Evolutionary conservation across 352 stramenopile genomes (phyloP), one percentile per base, ranked within the genome.

Genomic region (Phytophthora podocarpi): DNA sequence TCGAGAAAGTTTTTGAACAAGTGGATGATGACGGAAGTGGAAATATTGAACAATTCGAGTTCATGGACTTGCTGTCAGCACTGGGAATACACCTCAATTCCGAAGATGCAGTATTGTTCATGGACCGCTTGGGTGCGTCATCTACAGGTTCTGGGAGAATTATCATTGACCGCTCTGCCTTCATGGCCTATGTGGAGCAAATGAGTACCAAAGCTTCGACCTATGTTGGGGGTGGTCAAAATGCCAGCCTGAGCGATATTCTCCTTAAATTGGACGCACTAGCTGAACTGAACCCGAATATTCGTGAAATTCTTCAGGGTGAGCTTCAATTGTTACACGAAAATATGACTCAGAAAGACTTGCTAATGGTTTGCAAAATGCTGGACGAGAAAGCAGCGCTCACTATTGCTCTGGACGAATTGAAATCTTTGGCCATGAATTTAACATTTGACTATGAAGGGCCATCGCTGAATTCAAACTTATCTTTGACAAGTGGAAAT

Each of bases 1-100:
- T 10, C 5, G 58, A 83, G 5, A 72, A 80, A 24, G 35, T 92
- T 0, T 89, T 90, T 55, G 64, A 78, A 30, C 64, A 72, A 6
- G 85, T 87, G 35, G 80, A 89, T 51, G 45, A 39, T 1, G 80
- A 90, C 21, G 54, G 46, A 27, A 90, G 75, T 41, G 83, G 79
- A 12, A 65, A 68, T 26, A 87, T 92, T 13, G 83, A 92, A 9
- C 47, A 66, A 6, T 53, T 64, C 16, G 83, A 92, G 52, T 92
- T 92, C 47, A 31, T 57, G 0, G 32, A 69, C 0, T 61, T 90
- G 12, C 45, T 89, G 2, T 34, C 52, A 2, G 27, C 62, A 0
- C 52, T 92, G 3, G 83, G 83, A 11, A 62, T 92, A n/a, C 60
- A 76, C 6, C 41, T 87, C 5, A 64, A 64, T 13, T 50, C 42